Percentiles rank a stretch among this genome's conserved stretches.
phyloP scores from a whole-genome alignment of 2,329 filamentous ascomycete genomes.

The Hawksworthiomyces lignivorus region DNA sequence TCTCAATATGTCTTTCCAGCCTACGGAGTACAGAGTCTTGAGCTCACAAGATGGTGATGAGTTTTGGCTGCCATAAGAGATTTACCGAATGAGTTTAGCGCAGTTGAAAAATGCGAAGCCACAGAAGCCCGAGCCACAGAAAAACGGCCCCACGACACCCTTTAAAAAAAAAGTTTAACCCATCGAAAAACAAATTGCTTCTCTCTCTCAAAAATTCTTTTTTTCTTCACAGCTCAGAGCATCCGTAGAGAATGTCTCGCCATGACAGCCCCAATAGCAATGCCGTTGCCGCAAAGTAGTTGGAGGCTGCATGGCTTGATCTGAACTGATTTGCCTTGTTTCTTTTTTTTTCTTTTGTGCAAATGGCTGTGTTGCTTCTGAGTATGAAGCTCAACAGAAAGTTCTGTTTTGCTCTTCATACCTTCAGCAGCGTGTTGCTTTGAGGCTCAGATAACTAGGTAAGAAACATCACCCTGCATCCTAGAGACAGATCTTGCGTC shows the following conservation, averaged over 20 bases:
- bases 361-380: too few relatives aligned
- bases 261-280: too few relatives aligned
- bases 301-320: too few relatives aligned
- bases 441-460: background rate
- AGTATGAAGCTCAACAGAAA: background rate
- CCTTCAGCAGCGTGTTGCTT: background rate
- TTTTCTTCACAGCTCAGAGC: background rate
- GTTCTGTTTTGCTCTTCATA: background rate
- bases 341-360: background rate
- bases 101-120: too few relatives aligned
- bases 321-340: background rate
- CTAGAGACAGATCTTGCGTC: background rate
- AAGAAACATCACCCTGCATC: background rate
- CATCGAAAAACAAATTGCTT: too few relatives aligned
- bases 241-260: too few relatives aligned
- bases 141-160: constrained; percentile 1
- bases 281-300: too few relatives aligned
- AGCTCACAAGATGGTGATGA: background rate
- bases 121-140: constrained; percentile 6
- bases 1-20: too few relatives aligned
- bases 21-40: background rate
- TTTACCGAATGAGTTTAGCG: background rate
- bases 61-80: constrained; percentile 1
- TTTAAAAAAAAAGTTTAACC: too few relatives aligned
- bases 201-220: constrained; percentile 7